Evolutionary conservation across 768 basidiomycete genomes (phyloP), one percentile per base, ranked within the genome.

Genomic region (Amanita phalloides): DNA sequence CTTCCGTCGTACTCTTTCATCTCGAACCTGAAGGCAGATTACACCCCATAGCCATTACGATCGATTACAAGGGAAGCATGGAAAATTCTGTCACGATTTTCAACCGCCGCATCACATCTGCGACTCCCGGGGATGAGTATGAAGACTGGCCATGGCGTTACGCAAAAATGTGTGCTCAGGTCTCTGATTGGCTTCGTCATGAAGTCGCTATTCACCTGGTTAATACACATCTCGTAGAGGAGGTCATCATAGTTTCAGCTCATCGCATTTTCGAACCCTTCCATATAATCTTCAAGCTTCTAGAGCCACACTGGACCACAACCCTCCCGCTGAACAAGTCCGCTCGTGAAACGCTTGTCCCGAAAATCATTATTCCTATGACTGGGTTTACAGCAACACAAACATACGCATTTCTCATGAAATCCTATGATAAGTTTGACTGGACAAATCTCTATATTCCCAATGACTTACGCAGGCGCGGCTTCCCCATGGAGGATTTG

Each of bases 111-210:
- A 38, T 55, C 17, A 30, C 57, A 1, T 58, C 57, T 1, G 44
- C 41, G 7, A 37, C 48, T 14, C 3, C 28, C 2, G 43, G 43
- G 5, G 44, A 55, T 38, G 57, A 65, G 45, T 47, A 44, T 6
- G 25, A 20, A 17, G 65, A 66, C 42, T 66, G 65, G 65, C 64
- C 64, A 1, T 66, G 65, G 65, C 62, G 65, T 11, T 65, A 64
- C 33, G 65, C 65, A 14, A 66, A 66, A 53, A 65, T 56, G 55
- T 64, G 63, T 43, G 57, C 55, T n/a, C 61, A 61, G 39, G 57
- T 60, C 1, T 60, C 63, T 17, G 65, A 66, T 54, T 66, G 64
- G 63, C 26, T 55, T n/a, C 55, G 57, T 17, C 64, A 66, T 48
- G 65, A 66, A 45, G 44, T 66, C 42, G 53, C 54, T 4, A 54